Base-by-base conservation (phyloP, 2,329 filamentous ascomycete genomes). In the Orbilia brochopaga region DNA sequence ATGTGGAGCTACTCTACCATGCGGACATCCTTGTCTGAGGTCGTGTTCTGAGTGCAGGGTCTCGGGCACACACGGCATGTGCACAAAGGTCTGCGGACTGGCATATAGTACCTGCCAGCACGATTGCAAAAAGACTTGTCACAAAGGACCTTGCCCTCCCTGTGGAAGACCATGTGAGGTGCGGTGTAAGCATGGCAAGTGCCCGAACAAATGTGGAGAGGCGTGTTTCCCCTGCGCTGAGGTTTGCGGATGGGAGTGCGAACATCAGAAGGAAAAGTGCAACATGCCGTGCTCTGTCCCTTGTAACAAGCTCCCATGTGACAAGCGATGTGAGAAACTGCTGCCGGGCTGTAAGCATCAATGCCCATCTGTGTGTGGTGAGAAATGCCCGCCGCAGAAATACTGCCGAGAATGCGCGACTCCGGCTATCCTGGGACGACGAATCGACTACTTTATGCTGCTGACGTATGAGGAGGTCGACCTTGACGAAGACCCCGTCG, bases 221-320 rank as follows among this genome's bases (percentile, higher is more conserved):
- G 83, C 86, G 1, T 90, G 88, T 75, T 77, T 80, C 1, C 87
- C 87, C 0, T 90, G 88, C 74, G 83, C 83, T 0, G 83, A 86
- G 73, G 73, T 76, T 0, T 90, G 87, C 74, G 78, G 81, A 0
- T 88, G 84, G 48, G 75, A 75, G 2, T 89, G 86, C 72, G 80
- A 81, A 4, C 87, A 90, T 74, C 76, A 79, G 30, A 79, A 76
- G 21, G 0, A 90, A 37, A 69, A 75, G 51, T 83, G 82, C 69
- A 77, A 76, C 13, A 79, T 80, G 78, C 80, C 79, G 2, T 90
- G 88, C 73, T 86, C 86, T 0, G 88, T 85, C 0, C 88, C 88
- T 0, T 91, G 88, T 76, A 81, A 89, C 74, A 83, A 85, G 79
- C 76, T 89, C 0, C 89, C 88, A 1, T 91, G 88, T 76, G 84